Conservation (phyloP, 192 early-diverging fungal genomes). For the Radiomyces spectabilis region DNA sequence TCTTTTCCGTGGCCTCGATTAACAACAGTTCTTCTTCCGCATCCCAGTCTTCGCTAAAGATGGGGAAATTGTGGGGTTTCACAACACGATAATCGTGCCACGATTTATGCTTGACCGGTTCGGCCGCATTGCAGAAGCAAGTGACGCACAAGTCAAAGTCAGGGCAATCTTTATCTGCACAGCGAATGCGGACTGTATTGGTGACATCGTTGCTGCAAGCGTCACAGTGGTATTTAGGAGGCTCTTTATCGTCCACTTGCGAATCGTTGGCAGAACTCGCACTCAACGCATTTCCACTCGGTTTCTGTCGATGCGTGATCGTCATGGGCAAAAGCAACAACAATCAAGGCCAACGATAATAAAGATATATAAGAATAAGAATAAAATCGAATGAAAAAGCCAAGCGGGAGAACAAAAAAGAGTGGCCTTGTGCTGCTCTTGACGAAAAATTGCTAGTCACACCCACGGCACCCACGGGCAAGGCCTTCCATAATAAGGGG, state of each 20-base stretch:
- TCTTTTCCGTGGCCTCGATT: constrained; percentile 84
- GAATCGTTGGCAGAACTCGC: constrained; percentile 2
- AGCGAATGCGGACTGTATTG: constrained; percentile 82
- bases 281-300: constrained; percentile 20
- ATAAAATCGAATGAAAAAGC: too few species aligned
- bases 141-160: constrained; percentile 94
- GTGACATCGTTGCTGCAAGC: constrained; percentile 86
- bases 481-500: too few species aligned
- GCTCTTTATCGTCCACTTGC: constrained; percentile 25
- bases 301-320: constrained; percentile 30
- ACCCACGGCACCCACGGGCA: too few species aligned
- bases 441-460: too few species aligned
- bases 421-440: too few species aligned
- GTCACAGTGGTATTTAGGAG: constrained; percentile 68
- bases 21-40: constrained; percentile 95
- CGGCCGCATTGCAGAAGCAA: constrained; percentile 84
- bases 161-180: constrained; percentile 55
- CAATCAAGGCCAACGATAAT: too few species aligned
- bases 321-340: constrained; percentile 19
- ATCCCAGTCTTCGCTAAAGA: constrained; percentile 87
- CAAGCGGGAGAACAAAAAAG: too few species aligned
- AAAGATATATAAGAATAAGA: too few species aligned
- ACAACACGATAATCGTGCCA: constrained; percentile 89
- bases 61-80: constrained; percentile 80
- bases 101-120: constrained; percentile 72